phyloP scores from a whole-genome alignment of 179 eudicot species.

The Silene vulgaris region DNA sequence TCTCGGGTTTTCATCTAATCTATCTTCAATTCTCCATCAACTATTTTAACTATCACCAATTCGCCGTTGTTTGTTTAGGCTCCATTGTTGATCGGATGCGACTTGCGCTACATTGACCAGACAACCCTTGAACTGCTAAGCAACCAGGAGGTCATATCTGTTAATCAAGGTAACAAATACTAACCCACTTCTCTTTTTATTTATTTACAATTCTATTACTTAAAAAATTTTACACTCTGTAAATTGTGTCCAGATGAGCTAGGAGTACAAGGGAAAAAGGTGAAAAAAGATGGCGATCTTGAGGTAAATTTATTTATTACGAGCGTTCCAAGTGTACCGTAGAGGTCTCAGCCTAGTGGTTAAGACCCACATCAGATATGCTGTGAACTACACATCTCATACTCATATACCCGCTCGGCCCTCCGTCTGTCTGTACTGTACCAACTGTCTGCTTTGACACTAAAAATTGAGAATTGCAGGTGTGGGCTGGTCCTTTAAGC shows the following conservation, averaged over 20 bases:
- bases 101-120: conserved; percentile 44
- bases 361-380: too few relatives aligned
- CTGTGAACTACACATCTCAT: too few relatives aligned
- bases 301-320: conserved; percentile 39
- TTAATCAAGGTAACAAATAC: conserved; percentile 57
- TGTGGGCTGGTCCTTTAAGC: conserved; percentile 67
- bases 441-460: not conserved
- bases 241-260: conserved; percentile 42
- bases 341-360: too few relatives aligned
- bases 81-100: conserved; percentile 71
- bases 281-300: conserved; percentile 41
- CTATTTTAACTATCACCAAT: too few relatives aligned
- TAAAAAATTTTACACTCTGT: not conserved
- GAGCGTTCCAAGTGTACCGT: too few relatives aligned
- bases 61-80: conserved; percentile 38
- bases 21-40: not conserved
- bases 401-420: too few relatives aligned
- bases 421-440: not conserved
- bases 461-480: conserved; percentile 24
- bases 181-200: not conserved
- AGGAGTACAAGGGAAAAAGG: conserved; percentile 63
- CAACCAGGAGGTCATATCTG: conserved; percentile 64
- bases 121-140: conserved; percentile 39
- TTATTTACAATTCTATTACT: not conserved
- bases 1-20: not conserved